A percentile compares a stretch with the other conserved stretches of the same genome.
phyloP scores from a whole-genome alignment of 331 rosid species.

The Pyrus hybrid region DNA sequence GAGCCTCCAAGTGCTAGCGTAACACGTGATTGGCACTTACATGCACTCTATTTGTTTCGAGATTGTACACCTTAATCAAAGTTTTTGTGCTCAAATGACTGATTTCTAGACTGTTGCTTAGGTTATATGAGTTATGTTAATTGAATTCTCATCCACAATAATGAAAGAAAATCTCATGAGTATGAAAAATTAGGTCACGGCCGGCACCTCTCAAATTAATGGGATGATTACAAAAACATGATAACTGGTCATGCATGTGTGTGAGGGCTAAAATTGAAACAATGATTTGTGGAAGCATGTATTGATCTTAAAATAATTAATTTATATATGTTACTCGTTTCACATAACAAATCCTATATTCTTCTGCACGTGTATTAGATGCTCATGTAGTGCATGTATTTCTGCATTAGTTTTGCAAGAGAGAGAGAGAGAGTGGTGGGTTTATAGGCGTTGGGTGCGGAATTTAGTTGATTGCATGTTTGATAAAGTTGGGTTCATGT shows the following conservation, averaged over 20 bases:
- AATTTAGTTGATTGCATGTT: slow-evolving; percentile 18
- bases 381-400: not conserved
- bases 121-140: not conserved
- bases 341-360: not conserved
- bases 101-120: not conserved
- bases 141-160: not conserved
- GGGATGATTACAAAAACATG: not conserved
- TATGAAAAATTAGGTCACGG: not conserved
- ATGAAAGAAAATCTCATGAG: not conserved
- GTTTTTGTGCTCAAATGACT: not conserved
- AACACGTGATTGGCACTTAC: no score
- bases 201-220: not conserved
- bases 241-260: not conserved
- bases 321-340: not conserved
- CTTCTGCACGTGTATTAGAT: not conserved
- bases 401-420: not conserved
- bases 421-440: not conserved
- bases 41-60: no score
- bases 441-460: slow-evolving; percentile 3
- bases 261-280: not conserved
- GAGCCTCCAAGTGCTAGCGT: no score
- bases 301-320: not conserved
- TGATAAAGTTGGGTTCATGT: slow-evolving; percentile 17
- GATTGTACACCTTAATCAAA: no score
- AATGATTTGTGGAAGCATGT: not conserved